Percentiles rank a stretch among this genome's conserved stretches.
Conservation (phyloP, 257 asterid genomes). For the Sherardia arvensis region DNA sequence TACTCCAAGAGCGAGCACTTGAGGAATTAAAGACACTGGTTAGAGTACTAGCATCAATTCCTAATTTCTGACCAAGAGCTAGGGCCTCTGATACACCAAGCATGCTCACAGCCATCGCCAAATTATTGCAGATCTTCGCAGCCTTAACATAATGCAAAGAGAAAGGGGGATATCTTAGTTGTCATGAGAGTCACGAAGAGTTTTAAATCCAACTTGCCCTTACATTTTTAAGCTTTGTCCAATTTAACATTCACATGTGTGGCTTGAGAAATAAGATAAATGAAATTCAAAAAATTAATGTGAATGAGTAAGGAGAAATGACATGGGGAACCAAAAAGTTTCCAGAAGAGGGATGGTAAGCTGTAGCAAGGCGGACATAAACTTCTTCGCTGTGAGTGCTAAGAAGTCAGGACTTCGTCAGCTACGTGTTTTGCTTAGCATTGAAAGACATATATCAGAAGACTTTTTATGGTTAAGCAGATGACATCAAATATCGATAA, state of each 20-base stretch:
- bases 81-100: constrained; percentile 93
- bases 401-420: not conserved
- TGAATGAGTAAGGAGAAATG: not conserved
- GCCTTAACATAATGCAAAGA: constrained; percentile 29
- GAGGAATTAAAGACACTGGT: constrained; percentile 78
- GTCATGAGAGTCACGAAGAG: not conserved
- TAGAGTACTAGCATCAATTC: constrained; percentile 60
- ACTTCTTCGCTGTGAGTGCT: not conserved
- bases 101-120: constrained; percentile 97
- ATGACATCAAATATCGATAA: not conserved
- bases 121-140: constrained; percentile 92
- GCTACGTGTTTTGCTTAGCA: not conserved
- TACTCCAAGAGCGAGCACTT: constrained; percentile 98
- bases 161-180: not conserved
- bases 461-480: not conserved
- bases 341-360: not conserved
- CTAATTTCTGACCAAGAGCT: constrained; percentile 83
- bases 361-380: not conserved
- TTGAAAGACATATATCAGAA: not conserved
- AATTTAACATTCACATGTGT: not conserved
- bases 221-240: not conserved
- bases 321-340: no score
- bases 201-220: not conserved
- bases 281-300: not conserved
- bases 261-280: not conserved